Evolutionary conservation across 2,329 filamentous ascomycete species (phyloP), one percentile per base, ranked within the genome.

Genomic region (Hypoxylon sp.): DNA sequence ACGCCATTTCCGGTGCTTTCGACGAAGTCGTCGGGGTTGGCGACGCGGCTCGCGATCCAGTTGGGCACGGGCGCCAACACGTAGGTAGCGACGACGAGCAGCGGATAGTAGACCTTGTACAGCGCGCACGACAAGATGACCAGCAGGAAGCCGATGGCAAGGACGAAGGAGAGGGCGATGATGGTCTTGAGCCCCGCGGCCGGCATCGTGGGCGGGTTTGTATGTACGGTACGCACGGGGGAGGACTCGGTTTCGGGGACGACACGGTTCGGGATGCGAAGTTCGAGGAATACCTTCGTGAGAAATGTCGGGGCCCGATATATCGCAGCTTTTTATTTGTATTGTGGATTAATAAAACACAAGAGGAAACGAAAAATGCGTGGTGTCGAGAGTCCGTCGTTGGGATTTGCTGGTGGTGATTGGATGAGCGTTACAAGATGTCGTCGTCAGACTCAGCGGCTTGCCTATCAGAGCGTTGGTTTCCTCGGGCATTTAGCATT

Each of bases 51-150:
- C 75, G 92, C 96, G 73, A 97, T 88, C 90, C 91, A 97, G 82
- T 99, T 99, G 57, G 94, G 94, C 50, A 99, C 74, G 20, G 94
- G 94, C 47, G 94, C 94, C 65, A 97, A 72, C 61, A 97, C 84
- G 78, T 97, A 99, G 65, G 93, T 97, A 64, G 87, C 93, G 59
- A 99, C 94, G 64, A 99, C 94, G 60, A 97, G 84, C 59, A 99
- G 85, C 47, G 94, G 91, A 67, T 94, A 90, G 83, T 96, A 99
- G 75, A 91, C 90, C 71, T 93, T 83, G 83, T 89, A 99, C 63
- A 99, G 85, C 40, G 94, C 94, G 71, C 92, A 96, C 59, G 92
- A 97, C 67, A 99, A 89, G 74, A 99, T 99, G 64, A 97, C 94
- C 63, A 99, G 91, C 67, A 99, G 90, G 78, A 99, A 99, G 66